These are phyloP conservation scores for Avena atlantica DNA, from an alignment of 176 grass and related monocot genomes.

Conservation along the genomic window DNA sequence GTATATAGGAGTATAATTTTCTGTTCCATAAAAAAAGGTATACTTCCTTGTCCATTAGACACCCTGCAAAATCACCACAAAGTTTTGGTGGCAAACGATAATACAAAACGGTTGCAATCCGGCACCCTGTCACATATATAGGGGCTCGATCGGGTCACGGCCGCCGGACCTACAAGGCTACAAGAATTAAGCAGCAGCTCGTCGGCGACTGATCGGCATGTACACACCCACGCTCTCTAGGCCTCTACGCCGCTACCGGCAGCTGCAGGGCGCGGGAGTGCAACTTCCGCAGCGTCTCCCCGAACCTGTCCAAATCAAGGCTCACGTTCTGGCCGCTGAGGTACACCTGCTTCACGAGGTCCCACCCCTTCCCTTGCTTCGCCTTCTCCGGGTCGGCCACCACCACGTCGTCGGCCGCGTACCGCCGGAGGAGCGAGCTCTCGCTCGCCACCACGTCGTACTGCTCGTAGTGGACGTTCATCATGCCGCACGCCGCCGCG, in stretches of 20 bases:
- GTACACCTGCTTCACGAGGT: slow-evolving; percentile 44
- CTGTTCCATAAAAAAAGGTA: no score
- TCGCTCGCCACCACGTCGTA: slow-evolving; percentile 53
- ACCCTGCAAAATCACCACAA: no score
- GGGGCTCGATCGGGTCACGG: neutral
- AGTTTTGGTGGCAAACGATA: neutral
- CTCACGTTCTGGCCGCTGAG: slow-evolving; percentile 67
- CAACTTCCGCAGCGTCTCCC: slow-evolving; percentile 27
- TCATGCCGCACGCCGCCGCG: slow-evolving; percentile 39
- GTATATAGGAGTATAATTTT: no score
- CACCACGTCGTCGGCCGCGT: slow-evolving; percentile 39
- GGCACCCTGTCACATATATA: neutral
- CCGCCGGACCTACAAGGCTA: neutral
- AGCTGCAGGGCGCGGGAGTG: slow-evolving; percentile 17
- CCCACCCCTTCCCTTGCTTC: slow-evolving; percentile 39
- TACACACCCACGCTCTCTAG: neutral
- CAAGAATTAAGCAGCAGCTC: neutral
- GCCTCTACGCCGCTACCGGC: neutral
- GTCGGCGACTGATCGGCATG: neutral
- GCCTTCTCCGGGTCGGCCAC: slow-evolving; percentile 44
- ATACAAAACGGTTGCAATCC: neutral
- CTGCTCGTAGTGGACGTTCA: slow-evolving; percentile 61
- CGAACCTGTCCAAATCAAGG: slow-evolving; percentile 49
- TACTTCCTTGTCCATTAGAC: no score
- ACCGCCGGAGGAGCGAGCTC: slow-evolving; percentile 56